A percentile compares a stretch with the other conserved stretches of the same genome.
phyloP scores from a whole-genome alignment of 2,329 filamentous ascomycete species.

The Diaporthe capsici region DNA sequence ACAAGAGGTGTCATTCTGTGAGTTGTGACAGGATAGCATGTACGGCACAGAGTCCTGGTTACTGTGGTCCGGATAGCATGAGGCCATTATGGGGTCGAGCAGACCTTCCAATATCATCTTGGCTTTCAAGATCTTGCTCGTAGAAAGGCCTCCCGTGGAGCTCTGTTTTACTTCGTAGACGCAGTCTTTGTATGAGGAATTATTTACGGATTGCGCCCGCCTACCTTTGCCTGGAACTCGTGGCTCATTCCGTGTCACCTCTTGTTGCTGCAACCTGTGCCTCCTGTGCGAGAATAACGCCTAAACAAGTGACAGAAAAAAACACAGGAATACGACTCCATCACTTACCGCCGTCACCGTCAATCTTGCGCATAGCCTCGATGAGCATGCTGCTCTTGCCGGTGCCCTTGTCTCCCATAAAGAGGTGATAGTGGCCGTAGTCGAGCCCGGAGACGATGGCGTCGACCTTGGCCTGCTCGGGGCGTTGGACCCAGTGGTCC shows the following conservation, averaged over 20 bases:
- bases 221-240: background rate
- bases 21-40: background rate
- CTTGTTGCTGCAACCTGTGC: slow-evolving; percentile 1
- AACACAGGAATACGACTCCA: background rate
- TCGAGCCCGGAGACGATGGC: slow-evolving; percentile 82
- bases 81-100: no score
- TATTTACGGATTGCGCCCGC: background rate
- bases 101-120: background rate
- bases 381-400: slow-evolving; percentile 97
- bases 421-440: slow-evolving; percentile 88
- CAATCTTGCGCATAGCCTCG: slow-evolving; percentile 92
- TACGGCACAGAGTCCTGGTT: background rate
- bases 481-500: slow-evolving; percentile 85
- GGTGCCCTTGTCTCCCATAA: slow-evolving; percentile 95
- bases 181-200: background rate
- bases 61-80: background rate
- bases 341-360: slow-evolving; percentile 76
- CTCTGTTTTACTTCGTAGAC: background rate
- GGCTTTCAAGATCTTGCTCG: no score
- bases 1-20: background rate
- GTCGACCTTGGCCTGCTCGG: slow-evolving; percentile 87
- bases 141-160: background rate
- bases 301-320: background rate
- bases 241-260: background rate
- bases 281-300: background rate